These are phyloP conservation scores for Mollisiaceae sp. DNA, from an alignment of 2,329 filamentous ascomycete genomes.

Conservation along the genomic window DNA sequence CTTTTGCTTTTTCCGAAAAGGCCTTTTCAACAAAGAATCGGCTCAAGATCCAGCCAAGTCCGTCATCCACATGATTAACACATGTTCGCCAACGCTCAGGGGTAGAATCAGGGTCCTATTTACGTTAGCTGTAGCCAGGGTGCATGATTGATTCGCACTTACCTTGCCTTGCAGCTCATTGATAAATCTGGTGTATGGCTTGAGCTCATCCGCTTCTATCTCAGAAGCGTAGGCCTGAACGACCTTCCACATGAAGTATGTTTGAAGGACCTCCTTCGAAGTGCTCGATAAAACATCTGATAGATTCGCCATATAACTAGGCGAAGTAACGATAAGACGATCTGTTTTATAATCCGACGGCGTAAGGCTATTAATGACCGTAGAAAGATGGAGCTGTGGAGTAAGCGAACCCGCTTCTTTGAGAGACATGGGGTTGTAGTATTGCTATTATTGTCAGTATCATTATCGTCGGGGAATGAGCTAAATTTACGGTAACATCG, in stretches of 20 bases:
- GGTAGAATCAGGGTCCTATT: slow-evolving; percentile 61
- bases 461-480: not conserved
- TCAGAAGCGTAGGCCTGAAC: slow-evolving; percentile 57
- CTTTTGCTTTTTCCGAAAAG: slow-evolving; percentile 69
- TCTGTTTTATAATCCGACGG: slow-evolving; percentile 56
- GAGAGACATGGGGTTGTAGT: slow-evolving; percentile 67
- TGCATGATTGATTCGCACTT: slow-evolving; percentile 18
- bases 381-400: slow-evolving; percentile 60
- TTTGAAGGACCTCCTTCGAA: slow-evolving; percentile 59
- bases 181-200: slow-evolving; percentile 62
- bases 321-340: slow-evolving; percentile 63
- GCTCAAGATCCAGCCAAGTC: slow-evolving; percentile 70
- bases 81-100: slow-evolving; percentile 72
- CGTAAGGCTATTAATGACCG: slow-evolving; percentile 57
- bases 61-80: slow-evolving; percentile 59
- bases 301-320: slow-evolving; percentile 63
- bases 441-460: slow-evolving; percentile 50
- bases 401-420: slow-evolving; percentile 59
- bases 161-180: slow-evolving; percentile 64
- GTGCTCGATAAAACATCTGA: slow-evolving; percentile 60
- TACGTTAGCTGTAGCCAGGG: slow-evolving; percentile 14
- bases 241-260: slow-evolving; percentile 69
- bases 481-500: slow-evolving; percentile 58
- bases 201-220: slow-evolving; percentile 64
- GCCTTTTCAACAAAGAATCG: slow-evolving; percentile 73